Evolutionary conservation across 148 eudicot species (phyloP), one percentile per base, ranked within the genome.

Genomic region (Rhododendron henanense): DNA sequence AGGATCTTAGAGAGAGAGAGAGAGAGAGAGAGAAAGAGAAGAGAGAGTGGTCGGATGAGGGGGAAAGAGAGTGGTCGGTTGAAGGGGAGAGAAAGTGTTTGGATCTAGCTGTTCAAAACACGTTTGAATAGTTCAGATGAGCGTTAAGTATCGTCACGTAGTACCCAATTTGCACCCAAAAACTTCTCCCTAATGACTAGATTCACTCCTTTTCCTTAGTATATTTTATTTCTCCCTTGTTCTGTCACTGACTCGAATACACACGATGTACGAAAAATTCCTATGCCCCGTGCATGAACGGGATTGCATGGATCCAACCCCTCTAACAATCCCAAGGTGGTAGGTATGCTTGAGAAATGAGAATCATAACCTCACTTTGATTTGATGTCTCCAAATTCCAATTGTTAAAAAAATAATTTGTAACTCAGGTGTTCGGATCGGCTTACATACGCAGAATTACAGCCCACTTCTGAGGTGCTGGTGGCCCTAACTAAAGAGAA

Each of bases 391-490:
- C 18, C 19, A 33, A 37, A 5, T 76, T 16, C 41, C 41, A 39
- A 35, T 74, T 3, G 15, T 35, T 74, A 13, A 13, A 2, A 51
- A 51, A 51, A 13, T 47, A 7, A 9, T 47, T 47, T 47, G 10
- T 9, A 47, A 47, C 0, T 47, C 2, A 47, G 2, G 3, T 47
- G 11, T 47, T 9, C 0, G 2, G 0, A 0, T 9, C 0, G 0
- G 2, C 0, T 47, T 47, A 47, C 50, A 9, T 47, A 47, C 2
- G 50, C 11, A 7, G 2, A 47, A 47, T 47, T 47, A 47, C 10
- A 0, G 2, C 10, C 11, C 50, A 47, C 50, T 47, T 47, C 1
- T 4, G 44, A 39, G 44, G 44, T 0, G 5, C 6, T 0, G 6
- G 6, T 39, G 44, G 44, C 44, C 44, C 44, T 39, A 39, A 39